These are phyloP conservation scores for Candida jianshihensis DNA, from an alignment of 805 yeast species.

Conservation along the genomic window DNA sequence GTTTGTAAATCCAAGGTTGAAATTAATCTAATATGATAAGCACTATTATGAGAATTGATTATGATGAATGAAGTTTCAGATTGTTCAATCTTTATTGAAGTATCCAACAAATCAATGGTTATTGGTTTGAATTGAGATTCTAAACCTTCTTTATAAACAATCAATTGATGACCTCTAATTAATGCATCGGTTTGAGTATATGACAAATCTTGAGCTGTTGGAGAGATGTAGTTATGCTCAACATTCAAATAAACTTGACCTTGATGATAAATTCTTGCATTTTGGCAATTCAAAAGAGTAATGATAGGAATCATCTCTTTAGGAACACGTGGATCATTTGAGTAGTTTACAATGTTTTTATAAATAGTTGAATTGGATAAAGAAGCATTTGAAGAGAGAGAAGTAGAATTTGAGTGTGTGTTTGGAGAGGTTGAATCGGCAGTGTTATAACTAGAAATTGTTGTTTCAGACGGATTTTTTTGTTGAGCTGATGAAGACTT, in stretches of 20 bases:
- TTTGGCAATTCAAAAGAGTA: conserved; percentile 64
- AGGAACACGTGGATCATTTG: conserved; percentile 29
- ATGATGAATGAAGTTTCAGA: conserved; percentile 6
- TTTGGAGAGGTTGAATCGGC: too few species aligned
- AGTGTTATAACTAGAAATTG: too few species aligned
- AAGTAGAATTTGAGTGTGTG: too few species aligned
- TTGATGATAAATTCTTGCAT: conserved; percentile 46
- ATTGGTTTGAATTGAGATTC: conserved; percentile 39
- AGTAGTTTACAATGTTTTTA: conserved; percentile 8
- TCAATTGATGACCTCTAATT: conserved; percentile 48
- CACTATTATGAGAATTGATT: conserved; percentile 9
- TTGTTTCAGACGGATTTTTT: too few species aligned
- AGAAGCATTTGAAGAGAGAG: too few species aligned
- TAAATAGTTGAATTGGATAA: conserved; percentile 2
- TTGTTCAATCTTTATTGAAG: conserved; percentile 5
- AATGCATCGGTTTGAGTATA: conserved; percentile 10
- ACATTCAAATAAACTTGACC: conserved; percentile 38
- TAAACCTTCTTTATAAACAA: conserved; percentile 34
- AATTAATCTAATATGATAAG: conserved; percentile 19
- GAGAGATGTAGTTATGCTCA: conserved; percentile 16
- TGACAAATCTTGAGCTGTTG: conserved; percentile 21
- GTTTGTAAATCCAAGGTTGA: conserved; percentile 6
- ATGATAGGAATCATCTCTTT: conserved; percentile 68
- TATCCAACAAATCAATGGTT: conserved; percentile 15
- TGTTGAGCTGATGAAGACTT: too few species aligned